Evolutionary conservation across 345 rosid genomes (phyloP).

Genomic region (Cardiospermum halicacabum): DNA sequence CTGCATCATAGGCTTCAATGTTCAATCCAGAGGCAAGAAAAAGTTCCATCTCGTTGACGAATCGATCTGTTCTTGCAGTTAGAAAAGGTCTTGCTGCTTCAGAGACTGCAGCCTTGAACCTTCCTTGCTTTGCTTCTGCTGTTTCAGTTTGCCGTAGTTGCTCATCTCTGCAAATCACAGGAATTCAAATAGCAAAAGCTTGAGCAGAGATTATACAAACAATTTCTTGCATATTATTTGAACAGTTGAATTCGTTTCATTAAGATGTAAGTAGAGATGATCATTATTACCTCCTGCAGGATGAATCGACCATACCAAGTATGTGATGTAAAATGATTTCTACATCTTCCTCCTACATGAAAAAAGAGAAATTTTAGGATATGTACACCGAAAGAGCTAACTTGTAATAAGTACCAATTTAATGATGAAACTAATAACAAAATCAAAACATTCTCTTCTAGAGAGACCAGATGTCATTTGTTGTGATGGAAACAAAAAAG

Average conservation of each 20-base stretch:
- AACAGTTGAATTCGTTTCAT: background rate
- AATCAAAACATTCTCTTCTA: background rate
- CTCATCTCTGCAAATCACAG: conserved; percentile 29
- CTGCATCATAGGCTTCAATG: conserved; percentile 65
- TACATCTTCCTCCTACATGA: conserved; percentile 70
- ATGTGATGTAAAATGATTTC: conserved; percentile 64
- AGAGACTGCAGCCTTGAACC: conserved; percentile 41
- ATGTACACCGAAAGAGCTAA: background rate
- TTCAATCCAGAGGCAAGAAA: conserved; percentile 77
- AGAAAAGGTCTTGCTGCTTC: conserved; percentile 73
- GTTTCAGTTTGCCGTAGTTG: conserved; percentile 20
- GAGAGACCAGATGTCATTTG: background rate
- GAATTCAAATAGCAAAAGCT: background rate
- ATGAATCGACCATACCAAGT: conserved; percentile 61
- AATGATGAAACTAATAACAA: too few species aligned
- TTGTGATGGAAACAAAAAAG: background rate
- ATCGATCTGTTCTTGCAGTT: conserved; percentile 49
- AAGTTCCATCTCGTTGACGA: conserved; percentile 57
- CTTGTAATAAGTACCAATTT: background rate
- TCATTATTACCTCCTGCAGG: conserved; percentile 49
- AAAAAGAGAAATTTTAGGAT: background rate
- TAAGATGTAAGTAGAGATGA: background rate
- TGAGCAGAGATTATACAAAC: background rate
- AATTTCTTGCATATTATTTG: background rate
- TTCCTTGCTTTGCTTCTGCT: conserved; percentile 37